A percentile compares a stretch with the other conserved stretches of the same genome.
Conservation (phyloP, 1,284 basidiomycete genomes). For the Mrakiaceae sp. region DNA sequence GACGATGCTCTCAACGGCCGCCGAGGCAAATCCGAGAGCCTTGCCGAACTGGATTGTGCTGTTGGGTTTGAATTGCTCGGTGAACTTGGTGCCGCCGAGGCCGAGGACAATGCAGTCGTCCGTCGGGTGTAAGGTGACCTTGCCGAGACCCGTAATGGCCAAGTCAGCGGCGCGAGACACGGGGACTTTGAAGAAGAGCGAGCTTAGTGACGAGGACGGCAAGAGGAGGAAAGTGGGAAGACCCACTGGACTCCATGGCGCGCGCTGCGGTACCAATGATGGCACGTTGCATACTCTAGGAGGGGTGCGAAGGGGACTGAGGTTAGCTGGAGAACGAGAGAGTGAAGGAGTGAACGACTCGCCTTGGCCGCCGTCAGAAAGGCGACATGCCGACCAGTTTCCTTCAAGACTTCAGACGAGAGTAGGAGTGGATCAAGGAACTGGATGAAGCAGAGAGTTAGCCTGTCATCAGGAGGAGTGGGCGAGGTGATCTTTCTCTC, state of each 20-base stretch:
- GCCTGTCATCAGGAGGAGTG: too few relatives aligned
- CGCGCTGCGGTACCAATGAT: slow-evolving; percentile 73
- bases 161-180: slow-evolving; percentile 86
- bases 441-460: slow-evolving; percentile 37
- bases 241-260: slow-evolving; percentile 84
- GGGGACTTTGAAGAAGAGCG: slow-evolving; percentile 50
- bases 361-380: slow-evolving; percentile 84
- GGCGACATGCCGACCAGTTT: slow-evolving; percentile 68
- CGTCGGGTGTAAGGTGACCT: slow-evolving; percentile 57
- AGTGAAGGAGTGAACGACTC: neutral
- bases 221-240: neutral
- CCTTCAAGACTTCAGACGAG: slow-evolving; percentile 73
- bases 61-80: slow-evolving; percentile 59
- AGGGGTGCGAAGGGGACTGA: too few relatives aligned
- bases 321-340: too few relatives aligned
- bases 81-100: slow-evolving; percentile 61
- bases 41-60: slow-evolving; percentile 87
- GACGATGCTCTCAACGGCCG: slow-evolving; percentile 77
- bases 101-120: slow-evolving; percentile 72
- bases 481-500: too few relatives aligned
- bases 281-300: slow-evolving; percentile 61
- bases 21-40: slow-evolving; percentile 60
- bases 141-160: slow-evolving; percentile 66
- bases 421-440: slow-evolving; percentile 92
- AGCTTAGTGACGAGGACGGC: neutral